Evolutionary conservation across 345 rosid species (phyloP).

Genomic region (Murraya koenigii): DNA sequence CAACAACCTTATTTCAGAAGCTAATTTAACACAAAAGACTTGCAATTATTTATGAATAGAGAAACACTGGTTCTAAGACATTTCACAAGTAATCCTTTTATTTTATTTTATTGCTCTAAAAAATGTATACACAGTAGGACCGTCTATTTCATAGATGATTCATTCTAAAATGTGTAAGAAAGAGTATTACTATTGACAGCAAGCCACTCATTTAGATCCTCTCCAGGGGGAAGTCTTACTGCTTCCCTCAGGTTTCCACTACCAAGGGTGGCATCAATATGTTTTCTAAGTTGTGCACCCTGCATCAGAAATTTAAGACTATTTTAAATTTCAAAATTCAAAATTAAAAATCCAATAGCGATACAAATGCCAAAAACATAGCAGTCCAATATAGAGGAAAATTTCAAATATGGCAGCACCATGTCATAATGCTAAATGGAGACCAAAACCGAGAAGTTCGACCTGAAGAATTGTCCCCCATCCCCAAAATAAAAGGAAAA

Average conservation of each 20-base stretch:
- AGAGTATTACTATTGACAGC: slow-evolving; percentile 81
- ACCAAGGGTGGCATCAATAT: slow-evolving; percentile 95
- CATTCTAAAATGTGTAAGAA: slow-evolving; percentile 6
- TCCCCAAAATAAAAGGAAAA: not conserved
- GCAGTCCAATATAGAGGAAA: slow-evolving; percentile 3
- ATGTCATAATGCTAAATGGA: not conserved
- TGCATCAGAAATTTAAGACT: slow-evolving; percentile 30
- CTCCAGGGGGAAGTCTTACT: slow-evolving; percentile 98
- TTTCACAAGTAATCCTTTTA: not conserved
- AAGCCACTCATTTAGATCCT: slow-evolving; percentile 97
- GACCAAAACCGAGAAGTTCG: not conserved
- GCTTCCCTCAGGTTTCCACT: slow-evolving; percentile 99
- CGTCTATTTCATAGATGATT: not conserved
- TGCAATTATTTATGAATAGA: not conserved
- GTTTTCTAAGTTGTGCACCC: slow-evolving; percentile 98
- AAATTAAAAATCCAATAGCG: not conserved
- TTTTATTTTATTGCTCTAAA: too few relatives aligned
- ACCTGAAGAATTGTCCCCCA: not conserved
- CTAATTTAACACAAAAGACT: slow-evolving; percentile 5
- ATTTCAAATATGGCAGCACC: not conserved
- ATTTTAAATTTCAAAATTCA: slow-evolving; percentile 13
- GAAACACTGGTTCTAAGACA: not conserved
- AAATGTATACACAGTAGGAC: not conserved
- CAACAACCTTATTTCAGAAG: slow-evolving; percentile 21
- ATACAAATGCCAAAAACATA: not conserved